Conservation (phyloP, 164 flowering plant species). For the grape (Vitis vinifera) region ASM3070453v1 NC_081823.1:1959501-1960000, state of each 20-base stretch:
- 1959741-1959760: conserved; percentile 27
- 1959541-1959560: background rate
- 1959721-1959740: conserved; percentile 11
- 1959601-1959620: conserved; percentile 9
- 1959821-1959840: conserved; percentile 11
- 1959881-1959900: background rate
- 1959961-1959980: conserved; percentile 22
- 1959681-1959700: conserved; percentile 25
- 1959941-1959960: conserved; percentile 14
- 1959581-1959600: conserved; percentile 18
- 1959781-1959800: conserved; percentile 18
- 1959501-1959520: conserved; percentile 24
- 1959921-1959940: background rate
- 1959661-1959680: conserved; percentile 13
- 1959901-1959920: conserved; percentile 16
- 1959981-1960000: conserved; percentile 29
- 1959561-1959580: conserved; percentile 4
- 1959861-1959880: conserved; percentile 17
- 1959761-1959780: conserved; percentile 31
- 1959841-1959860: conserved; percentile 35
- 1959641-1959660: conserved; percentile 7
- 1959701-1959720: conserved; percentile 21
- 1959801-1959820: conserved; percentile 13
- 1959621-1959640: conserved; percentile 16
- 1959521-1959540: conserved; percentile 25